Percentiles rank a stretch among this genome's conserved stretches.
Conservation (phyloP, 164 flowering plant species). For the Amborella trichopoda region DNA sequence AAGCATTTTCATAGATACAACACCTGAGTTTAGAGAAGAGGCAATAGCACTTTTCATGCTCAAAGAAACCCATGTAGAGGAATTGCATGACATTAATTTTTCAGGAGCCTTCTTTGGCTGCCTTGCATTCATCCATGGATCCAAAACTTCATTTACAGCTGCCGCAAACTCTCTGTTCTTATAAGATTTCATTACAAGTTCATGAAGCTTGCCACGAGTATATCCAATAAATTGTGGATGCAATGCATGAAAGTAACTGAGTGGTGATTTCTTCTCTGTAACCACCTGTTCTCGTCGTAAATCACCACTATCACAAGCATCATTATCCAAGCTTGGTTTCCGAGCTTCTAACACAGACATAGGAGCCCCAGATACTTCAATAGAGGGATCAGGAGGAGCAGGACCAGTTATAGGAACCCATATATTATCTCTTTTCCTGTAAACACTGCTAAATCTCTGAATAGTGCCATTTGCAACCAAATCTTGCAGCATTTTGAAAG, state of each 20-base stretch:
- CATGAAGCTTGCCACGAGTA: slow-evolving; percentile 86
- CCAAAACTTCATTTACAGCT: slow-evolving; percentile 86
- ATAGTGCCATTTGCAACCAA: slow-evolving; percentile 59
- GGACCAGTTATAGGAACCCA: slow-evolving; percentile 74
- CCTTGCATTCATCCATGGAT: slow-evolving; percentile 82
- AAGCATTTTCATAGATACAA: no score
- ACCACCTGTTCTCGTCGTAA: no score
- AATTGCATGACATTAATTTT: slow-evolving; percentile 9
- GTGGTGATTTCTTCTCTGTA: no score
- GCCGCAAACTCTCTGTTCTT: slow-evolving; percentile 90
- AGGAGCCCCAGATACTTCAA: slow-evolving; percentile 13
- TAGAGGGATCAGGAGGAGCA: no score
- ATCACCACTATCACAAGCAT: no score
- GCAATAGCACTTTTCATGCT: slow-evolving; percentile 7
- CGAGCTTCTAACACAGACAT: no score
- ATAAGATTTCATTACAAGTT: slow-evolving; percentile 92
- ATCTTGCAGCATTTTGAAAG: slow-evolving; percentile 46
- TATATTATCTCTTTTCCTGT: slow-evolving; percentile 67
- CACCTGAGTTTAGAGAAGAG: slow-evolving; percentile 35
- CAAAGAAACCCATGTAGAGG: slow-evolving; percentile 15
- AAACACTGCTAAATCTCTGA: slow-evolving; percentile 56
- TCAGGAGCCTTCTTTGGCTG: slow-evolving; percentile 82
- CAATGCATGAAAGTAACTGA: slow-evolving; percentile 39
- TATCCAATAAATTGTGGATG: slow-evolving; percentile 94
- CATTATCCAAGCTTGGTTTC: no score